Conservation (phyloP, 2,329 filamentous ascomycete species). For the Ophiostoma novo-ulmi region DNA sequence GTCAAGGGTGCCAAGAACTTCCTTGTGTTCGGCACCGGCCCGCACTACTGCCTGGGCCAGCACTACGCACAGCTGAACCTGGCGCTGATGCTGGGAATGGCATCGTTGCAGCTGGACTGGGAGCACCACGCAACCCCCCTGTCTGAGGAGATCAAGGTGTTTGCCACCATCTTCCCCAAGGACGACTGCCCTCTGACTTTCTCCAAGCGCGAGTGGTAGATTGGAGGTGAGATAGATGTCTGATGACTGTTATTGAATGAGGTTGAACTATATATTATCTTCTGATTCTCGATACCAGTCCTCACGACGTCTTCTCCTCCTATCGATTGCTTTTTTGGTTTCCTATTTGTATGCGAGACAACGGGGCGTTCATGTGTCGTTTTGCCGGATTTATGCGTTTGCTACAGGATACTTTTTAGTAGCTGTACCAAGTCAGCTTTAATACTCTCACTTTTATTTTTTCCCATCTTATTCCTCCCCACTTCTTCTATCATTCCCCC, state of each 20-base stretch:
- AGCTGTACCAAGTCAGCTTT: background rate
- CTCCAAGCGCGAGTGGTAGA: constrained; percentile 48
- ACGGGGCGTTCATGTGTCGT: constrained; percentile 9
- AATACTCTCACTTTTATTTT: background rate
- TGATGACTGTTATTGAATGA: background rate
- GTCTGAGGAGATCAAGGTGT: constrained; percentile 96
- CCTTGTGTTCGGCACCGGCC: constrained; percentile 90
- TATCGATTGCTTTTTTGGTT: background rate
- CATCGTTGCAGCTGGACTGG: constrained; percentile 82
- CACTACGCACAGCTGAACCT: constrained; percentile 85
- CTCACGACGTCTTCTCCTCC: background rate
- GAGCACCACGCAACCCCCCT: constrained; percentile 74
- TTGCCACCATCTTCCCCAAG: constrained; percentile 96
- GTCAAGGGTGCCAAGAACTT: constrained; percentile 86
- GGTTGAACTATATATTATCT: too few relatives aligned
- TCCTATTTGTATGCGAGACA: background rate
- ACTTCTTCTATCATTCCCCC: background rate
- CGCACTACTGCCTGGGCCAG: constrained; percentile 95
- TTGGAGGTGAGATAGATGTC: background rate
- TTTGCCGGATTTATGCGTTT: constrained; percentile 8
- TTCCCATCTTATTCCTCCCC: background rate
- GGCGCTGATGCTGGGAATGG: constrained; percentile 85
- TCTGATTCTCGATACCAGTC: background rate
- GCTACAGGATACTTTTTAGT: background rate
- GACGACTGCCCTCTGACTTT: constrained; percentile 82